Evolutionary conservation across 306 rosid genomes (phyloP), one percentile per base, ranked within the genome.

Genomic region (Medicago lupulina): DNA sequence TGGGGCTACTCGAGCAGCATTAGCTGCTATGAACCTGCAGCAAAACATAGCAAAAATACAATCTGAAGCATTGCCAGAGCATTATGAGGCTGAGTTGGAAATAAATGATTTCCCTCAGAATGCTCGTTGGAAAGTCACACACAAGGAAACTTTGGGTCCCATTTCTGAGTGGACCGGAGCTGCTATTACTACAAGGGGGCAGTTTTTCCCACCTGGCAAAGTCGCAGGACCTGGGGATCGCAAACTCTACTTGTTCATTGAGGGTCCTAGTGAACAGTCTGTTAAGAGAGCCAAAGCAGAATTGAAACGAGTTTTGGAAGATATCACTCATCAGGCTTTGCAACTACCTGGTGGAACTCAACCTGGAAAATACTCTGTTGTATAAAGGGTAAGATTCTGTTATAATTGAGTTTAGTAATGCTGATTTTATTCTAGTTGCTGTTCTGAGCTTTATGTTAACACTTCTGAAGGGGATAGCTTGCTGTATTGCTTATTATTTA

Each of bases 121-220:
- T 87, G 98, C 98, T 65, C 80, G 98, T 67, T 93, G 97, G 98
- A 93, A 91, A 85, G 98, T 93, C 51, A 91, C 97, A 38, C 98
- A 93, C 83, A 93, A 93, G 91, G 98, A 93, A 78, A 93, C 98
- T 25, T 85, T 91, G 77, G 98, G 96, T 13, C 96, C 97, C 19
- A 88, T 91, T 76, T 91, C 94, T 6, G 97, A 91, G 41, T 93
- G 96, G 96, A 91, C 97, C 17, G 98, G 98, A 86, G 98, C 97
- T 50, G 98, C 98, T 43, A 93, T 93, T 80, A 91, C 98, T 71
- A 93, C 97, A 2, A 89, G 98, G 88, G 98, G 98, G 46, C 97
- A 93, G 82, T 91, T 59, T 84, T 89, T 87, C 83, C 97, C 92
- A 49, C 91, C 93, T 18, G 97, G 98, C 14, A 88, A 81, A 80